phyloP scores from a whole-genome alignment of 306 rosid genomes.

The Citrullus mucosospermus region DNA sequence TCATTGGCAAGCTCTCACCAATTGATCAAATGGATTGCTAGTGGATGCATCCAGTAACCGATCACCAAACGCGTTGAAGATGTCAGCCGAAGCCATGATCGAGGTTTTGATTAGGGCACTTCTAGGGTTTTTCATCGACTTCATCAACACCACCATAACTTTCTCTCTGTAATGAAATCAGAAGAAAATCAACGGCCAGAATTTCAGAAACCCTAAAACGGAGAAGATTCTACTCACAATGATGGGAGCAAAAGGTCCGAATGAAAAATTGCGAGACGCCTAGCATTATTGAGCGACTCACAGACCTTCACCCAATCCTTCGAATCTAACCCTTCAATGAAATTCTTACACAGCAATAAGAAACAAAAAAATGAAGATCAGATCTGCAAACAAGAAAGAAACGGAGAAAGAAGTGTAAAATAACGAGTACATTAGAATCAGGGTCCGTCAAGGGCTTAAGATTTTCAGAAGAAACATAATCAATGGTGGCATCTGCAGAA shows the following conservation, averaged over 20 bases:
- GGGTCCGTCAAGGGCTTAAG: slow-evolving; percentile 61
- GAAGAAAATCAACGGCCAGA: neutral
- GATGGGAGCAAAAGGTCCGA: slow-evolving; percentile 40
- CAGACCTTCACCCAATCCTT: slow-evolving; percentile 74
- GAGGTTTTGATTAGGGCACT: slow-evolving; percentile 91
- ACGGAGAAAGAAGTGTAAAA: neutral
- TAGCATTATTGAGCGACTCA: slow-evolving; percentile 49
- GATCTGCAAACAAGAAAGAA: neutral
- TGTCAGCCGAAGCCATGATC: slow-evolving; percentile 79
- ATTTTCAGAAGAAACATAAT: slow-evolving; percentile 57
- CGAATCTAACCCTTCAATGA: slow-evolving; percentile 50
- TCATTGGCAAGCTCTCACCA: slow-evolving; percentile 33
- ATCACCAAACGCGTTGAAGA: slow-evolving; percentile 66
- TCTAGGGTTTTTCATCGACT: slow-evolving; percentile 85
- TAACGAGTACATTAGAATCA: slow-evolving; percentile 48
- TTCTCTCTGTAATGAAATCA: slow-evolving; percentile 34
- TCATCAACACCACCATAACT: slow-evolving; percentile 46
- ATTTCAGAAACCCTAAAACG: neutral
- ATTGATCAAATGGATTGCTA: slow-evolving; percentile 51
- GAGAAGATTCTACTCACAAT: slow-evolving; percentile 20
- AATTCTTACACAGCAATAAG: slow-evolving; percentile 23
- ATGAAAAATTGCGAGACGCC: slow-evolving; percentile 64
- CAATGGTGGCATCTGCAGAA: slow-evolving; percentile 43
- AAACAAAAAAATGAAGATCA: neutral
- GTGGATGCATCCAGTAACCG: slow-evolving; percentile 42